These are phyloP conservation scores for Tritrichomonas musculus DNA, from an alignment of 208 protist species.

Conservation along the genomic window DNA sequence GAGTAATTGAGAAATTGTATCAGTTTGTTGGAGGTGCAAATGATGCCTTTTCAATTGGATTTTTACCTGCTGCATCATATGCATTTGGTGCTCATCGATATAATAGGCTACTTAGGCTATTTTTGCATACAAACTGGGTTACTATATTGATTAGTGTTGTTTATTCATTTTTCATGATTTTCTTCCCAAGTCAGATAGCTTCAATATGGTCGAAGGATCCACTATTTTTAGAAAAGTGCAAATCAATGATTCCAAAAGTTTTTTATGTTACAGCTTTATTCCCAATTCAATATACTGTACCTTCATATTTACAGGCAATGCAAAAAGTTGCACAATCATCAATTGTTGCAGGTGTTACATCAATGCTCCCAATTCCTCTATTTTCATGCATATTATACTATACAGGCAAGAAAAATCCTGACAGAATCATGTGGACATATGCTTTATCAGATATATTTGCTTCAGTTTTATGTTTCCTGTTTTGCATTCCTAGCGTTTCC, in stretches of 20 bases:
- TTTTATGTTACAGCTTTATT: not conserved
- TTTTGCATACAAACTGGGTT: not conserved
- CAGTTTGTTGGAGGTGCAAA: not conserved
- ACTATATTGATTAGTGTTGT: not conserved
- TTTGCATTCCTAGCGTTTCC: no score
- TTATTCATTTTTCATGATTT: not conserved
- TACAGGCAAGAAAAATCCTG: not conserved
- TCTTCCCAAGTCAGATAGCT: not conserved
- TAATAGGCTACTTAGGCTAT: not conserved
- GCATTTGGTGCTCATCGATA: not conserved
- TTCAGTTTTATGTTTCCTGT: not conserved
- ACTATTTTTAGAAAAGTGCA: not conserved
- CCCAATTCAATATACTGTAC: not conserved
- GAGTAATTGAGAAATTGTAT: not conserved
- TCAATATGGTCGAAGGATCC: not conserved
- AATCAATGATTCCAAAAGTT: not conserved
- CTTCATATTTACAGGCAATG: not conserved
- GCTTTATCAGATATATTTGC: not conserved
- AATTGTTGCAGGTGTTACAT: not conserved
- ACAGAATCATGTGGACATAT: not conserved
- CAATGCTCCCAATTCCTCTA: not conserved
- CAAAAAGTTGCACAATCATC: not conserved
- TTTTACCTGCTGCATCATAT: conserved; percentile 18
- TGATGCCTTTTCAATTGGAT: not conserved
- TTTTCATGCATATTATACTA: not conserved